phyloP scores from a whole-genome alignment of 1,139 yeast genomes.

The Geotrichum aggregatum region DNA sequence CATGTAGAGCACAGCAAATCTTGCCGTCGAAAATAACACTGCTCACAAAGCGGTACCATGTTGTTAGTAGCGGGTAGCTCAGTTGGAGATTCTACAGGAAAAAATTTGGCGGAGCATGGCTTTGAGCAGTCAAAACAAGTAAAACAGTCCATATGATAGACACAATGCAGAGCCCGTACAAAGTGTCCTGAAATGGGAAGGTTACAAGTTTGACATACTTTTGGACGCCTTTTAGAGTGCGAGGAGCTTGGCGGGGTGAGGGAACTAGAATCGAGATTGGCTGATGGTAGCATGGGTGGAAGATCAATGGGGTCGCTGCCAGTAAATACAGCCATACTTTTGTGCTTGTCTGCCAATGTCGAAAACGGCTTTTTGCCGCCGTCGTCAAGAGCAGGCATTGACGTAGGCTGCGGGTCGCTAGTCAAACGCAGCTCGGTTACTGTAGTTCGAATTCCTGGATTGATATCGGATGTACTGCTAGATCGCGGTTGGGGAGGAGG shows the following conservation, averaged over 20 bases:
- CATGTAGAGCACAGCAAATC: conserved; percentile 82
- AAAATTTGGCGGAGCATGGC: conserved; percentile 69
- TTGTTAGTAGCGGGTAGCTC: conserved; percentile 38
- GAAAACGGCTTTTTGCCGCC: conserved; percentile 12
- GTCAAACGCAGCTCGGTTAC: not conserved
- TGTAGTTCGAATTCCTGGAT: conserved; percentile 2
- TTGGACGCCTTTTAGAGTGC: conserved; percentile 21
- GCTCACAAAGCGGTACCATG: conserved; percentile 83
- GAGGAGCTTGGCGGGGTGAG: conserved; percentile 5
- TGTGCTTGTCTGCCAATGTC: conserved; percentile 17
- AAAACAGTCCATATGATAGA: conserved; percentile 85
- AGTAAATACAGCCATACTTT: conserved; percentile 19
- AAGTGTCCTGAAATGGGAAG: conserved; percentile 71
- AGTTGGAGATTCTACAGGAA: conserved; percentile 46
- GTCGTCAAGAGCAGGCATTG: not conserved
- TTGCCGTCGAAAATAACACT: conserved; percentile 81
- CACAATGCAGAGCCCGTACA: conserved; percentile 74
- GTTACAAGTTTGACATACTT: conserved; percentile 59
- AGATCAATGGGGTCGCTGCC: conserved; percentile 1
- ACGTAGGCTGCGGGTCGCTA: not conserved
- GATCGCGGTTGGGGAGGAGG: conserved; percentile 5
- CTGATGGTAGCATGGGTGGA: conserved; percentile 8
- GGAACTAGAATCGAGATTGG: conserved; percentile 12
- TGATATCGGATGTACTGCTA: not conserved
- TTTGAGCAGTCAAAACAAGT: conserved; percentile 76